Evolutionary conservation across 148 eudicot genomes (phyloP).

Genomic region (Tetragonia tetragonoides): DNA sequence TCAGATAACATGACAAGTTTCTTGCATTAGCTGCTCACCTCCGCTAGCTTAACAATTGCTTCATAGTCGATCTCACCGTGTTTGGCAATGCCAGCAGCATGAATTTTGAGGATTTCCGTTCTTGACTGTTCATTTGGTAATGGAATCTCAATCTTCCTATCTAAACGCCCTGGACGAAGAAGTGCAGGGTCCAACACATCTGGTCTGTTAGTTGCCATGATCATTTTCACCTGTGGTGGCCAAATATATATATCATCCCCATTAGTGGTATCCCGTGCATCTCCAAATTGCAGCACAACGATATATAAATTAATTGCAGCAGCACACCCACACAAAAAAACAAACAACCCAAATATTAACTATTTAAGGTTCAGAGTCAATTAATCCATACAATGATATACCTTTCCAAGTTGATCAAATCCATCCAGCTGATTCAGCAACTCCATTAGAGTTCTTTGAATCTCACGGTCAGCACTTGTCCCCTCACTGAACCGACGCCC

Average conservation of each 20-base stretch:
- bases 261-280: background rate
- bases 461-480: constrained; percentile 99
- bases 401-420: constrained; percentile 96
- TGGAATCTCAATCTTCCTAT: constrained; percentile 96
- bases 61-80: constrained; percentile 99
- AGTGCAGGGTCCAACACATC: constrained; percentile 99
- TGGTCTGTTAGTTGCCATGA: constrained; percentile 98
- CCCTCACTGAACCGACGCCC: constrained; percentile 98
- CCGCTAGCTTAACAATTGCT: constrained; percentile 96
- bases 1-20: background rate
- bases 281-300: background rate
- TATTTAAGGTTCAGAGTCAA: background rate
- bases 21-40: constrained; percentile 40
- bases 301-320: background rate
- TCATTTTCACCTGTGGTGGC: constrained; percentile 69
- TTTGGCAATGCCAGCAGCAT: constrained; percentile 97
- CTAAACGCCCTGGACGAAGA: constrained; percentile 97
- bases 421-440: constrained; percentile 92
- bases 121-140: constrained; percentile 99
- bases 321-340: background rate
- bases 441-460: constrained; percentile 98
- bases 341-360: background rate
- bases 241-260: background rate
- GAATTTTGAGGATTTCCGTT: constrained; percentile 88
- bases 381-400: constrained; percentile 12